Conservation (phyloP, 2,329 filamentous ascomycete species). For the Calonectria naviculata region DNA sequence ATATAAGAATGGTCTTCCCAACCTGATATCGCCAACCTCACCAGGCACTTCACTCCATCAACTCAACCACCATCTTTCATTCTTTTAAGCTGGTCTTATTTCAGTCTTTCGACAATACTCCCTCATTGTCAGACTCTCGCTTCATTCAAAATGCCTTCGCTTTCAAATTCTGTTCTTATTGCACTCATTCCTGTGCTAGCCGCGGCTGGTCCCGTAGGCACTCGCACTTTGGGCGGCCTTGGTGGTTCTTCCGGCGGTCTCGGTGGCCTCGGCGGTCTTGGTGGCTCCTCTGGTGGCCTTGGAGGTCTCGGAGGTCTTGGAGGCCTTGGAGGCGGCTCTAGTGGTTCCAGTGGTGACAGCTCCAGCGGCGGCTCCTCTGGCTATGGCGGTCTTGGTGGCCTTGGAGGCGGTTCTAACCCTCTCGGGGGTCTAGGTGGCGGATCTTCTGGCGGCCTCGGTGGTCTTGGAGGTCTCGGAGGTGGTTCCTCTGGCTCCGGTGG, state of each 20-base stretch:
- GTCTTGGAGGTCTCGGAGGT: background rate
- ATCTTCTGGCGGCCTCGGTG: background rate
- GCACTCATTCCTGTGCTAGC: background rate
- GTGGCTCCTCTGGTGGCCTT: background rate
- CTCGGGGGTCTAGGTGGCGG: background rate
- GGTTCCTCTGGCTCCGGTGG: background rate
- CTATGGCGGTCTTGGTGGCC: background rate
- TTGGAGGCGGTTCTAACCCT: background rate
- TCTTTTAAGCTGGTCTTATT: conserved; percentile 6
- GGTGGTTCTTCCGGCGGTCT: background rate
- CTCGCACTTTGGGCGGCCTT: background rate
- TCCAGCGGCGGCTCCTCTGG: background rate
- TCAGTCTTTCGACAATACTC: background rate
- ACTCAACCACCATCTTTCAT: background rate
- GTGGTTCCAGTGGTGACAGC: background rate
- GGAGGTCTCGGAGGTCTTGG: background rate
- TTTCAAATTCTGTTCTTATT: background rate
- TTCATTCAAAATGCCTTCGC: background rate
- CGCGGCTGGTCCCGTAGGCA: conserved; percentile 5
- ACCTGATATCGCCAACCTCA: background rate
- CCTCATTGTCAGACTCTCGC: background rate
- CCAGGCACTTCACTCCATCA: background rate
- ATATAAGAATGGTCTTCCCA: background rate
- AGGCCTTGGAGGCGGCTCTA: background rate
- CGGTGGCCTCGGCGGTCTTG: background rate